Conservation (phyloP, 148 eudicot species). For the Vaccinium macrocarpon region DNA sequence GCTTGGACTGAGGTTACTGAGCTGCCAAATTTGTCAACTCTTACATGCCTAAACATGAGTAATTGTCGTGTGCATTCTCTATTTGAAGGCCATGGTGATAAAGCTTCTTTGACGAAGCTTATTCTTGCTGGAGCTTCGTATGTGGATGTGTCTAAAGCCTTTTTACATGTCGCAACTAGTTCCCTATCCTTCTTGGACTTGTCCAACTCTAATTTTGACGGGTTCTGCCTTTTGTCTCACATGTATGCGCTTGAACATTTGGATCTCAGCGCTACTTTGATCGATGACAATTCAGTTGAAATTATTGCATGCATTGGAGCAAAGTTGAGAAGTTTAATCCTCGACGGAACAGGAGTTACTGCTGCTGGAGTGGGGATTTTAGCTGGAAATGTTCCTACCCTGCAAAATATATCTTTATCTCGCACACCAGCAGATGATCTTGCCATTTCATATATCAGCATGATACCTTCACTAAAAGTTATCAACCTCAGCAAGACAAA, state of each 20-base stretch:
- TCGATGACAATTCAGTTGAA: slow-evolving; percentile 54
- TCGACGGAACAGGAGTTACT: slow-evolving; percentile 63
- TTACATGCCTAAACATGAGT: slow-evolving; percentile 76
- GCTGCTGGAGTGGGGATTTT: slow-evolving; percentile 62
- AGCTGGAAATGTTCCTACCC: slow-evolving; percentile 78
- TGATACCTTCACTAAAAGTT: slow-evolving; percentile 66
- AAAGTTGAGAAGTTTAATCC: slow-evolving; percentile 61
- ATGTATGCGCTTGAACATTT: slow-evolving; percentile 63
- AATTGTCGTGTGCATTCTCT: slow-evolving; percentile 57
- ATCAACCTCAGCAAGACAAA: slow-evolving; percentile 66
- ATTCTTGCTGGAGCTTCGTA: slow-evolving; percentile 55
- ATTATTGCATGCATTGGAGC: slow-evolving; percentile 47
- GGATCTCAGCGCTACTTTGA: slow-evolving; percentile 54
- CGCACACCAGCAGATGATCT: slow-evolving; percentile 54
- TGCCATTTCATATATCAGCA: slow-evolving; percentile 56
- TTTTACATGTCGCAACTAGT: slow-evolving; percentile 46
- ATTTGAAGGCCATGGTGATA: slow-evolving; percentile 44
- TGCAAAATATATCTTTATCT: slow-evolving; percentile 56
- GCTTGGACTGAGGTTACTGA: slow-evolving; percentile 78
- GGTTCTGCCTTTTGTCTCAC: slow-evolving; percentile 41
- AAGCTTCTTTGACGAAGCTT: slow-evolving; percentile 46
- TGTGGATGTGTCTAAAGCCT: slow-evolving; percentile 31
- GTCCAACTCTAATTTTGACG: slow-evolving; percentile 50
- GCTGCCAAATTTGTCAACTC: slow-evolving; percentile 57
- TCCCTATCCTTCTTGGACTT: slow-evolving; percentile 54